These are phyloP conservation scores for Lachancea sp. DNA, from an alignment of 805 yeast genomes.

Conservation along the genomic window DNA sequence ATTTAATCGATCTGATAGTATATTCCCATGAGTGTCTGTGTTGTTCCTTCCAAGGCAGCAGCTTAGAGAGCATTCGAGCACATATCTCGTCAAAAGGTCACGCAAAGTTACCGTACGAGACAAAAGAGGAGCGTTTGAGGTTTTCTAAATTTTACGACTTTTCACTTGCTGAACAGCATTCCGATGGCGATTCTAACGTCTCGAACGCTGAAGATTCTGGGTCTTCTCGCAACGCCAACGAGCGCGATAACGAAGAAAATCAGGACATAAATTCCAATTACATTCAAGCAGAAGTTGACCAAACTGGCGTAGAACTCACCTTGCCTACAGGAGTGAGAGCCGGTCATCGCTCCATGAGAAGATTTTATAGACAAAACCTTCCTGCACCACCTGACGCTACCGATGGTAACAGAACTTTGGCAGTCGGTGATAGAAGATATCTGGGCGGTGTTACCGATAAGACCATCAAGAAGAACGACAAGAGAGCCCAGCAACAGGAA, in stretches of 20 bases:
- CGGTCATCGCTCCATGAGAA: conserved; percentile 72
- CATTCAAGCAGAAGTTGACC: conserved; percentile 39
- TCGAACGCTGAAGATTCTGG: conserved; percentile 11
- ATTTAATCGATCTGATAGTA: conserved; percentile 74
- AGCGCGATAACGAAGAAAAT: neutral
- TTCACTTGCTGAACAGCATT: conserved; percentile 44
- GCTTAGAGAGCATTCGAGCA: conserved; percentile 78
- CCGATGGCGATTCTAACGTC: neutral
- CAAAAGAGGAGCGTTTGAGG: conserved; percentile 66
- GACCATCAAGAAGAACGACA: conserved; percentile 46
- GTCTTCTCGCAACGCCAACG: neutral
- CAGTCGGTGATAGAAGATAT: conserved; percentile 67
- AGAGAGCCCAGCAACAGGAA: conserved; percentile 37
- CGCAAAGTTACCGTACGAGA: conserved; percentile 82
- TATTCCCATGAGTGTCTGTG: conserved; percentile 77
- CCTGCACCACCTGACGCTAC: conserved; percentile 39
- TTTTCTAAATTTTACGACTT: conserved; percentile 82
- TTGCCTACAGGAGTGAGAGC: conserved; percentile 73
- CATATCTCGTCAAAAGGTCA: conserved; percentile 85
- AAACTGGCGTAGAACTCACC: conserved; percentile 55
- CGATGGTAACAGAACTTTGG: conserved; percentile 69
- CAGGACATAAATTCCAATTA: conserved; percentile 29
- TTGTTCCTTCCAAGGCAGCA: conserved; percentile 80
- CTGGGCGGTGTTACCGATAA: conserved; percentile 55
- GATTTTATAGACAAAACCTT: conserved; percentile 64